Conservation (phyloP, 1,284 basidiomycete genomes). For the Abortiporus biennis region DNA sequence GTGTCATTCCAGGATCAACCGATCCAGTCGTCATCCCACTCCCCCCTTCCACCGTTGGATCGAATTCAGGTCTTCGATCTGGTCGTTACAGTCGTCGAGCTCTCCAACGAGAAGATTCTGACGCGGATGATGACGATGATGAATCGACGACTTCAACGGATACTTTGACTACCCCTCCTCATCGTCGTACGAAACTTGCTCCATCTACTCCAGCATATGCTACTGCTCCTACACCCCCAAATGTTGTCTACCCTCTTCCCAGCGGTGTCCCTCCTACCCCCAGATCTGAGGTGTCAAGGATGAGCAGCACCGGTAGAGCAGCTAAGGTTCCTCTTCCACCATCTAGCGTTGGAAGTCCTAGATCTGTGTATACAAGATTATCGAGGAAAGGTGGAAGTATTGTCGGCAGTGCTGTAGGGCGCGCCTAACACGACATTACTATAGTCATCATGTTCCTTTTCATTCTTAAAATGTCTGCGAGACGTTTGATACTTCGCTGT, state of each 20-base stretch:
- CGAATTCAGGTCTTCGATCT: conserved; percentile 1
- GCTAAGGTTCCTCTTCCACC: conserved; percentile 16
- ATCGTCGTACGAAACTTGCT: conserved; percentile 2
- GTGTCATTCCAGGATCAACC: not conserved
- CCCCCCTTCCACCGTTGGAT: conserved; percentile 2
- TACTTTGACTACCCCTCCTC: conserved; percentile 13
- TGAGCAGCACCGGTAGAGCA: conserved; percentile 4
- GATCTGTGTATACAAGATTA: conserved; percentile 1
- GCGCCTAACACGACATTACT: not conserved
- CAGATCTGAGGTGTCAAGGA: not conserved
- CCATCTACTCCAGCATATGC: conserved; percentile 8
- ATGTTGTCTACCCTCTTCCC: conserved; percentile 12
- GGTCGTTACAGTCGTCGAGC: conserved; percentile 12
- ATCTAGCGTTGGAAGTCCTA: conserved; percentile 11
- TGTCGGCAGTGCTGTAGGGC: not conserved
- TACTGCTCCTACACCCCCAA: conserved; percentile 12
- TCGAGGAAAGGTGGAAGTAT: conserved; percentile 2
- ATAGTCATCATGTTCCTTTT: not conserved
- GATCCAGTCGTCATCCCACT: conserved; percentile 12
- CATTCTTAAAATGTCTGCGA: not conserved
- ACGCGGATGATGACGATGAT: not conserved
- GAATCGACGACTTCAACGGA: conserved; percentile 9
- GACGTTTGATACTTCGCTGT: not conserved
- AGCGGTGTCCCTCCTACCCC: not conserved
- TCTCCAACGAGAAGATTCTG: conserved; percentile 8